phyloP scores from a whole-genome alignment of 169 alveolate species.

The Cyclospora cayetanensis region DNA sequence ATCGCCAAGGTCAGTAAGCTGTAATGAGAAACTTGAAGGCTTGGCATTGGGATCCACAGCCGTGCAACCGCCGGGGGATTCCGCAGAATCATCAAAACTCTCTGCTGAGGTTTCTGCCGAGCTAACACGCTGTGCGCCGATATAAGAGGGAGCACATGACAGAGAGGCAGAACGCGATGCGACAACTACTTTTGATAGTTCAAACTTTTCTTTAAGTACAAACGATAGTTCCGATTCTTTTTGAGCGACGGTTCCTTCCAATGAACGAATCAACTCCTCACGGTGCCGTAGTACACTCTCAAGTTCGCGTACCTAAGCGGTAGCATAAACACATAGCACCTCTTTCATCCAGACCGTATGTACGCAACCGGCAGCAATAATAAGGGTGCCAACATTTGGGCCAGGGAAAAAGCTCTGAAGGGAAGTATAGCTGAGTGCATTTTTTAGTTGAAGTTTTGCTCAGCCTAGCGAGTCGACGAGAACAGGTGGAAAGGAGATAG shows the following conservation, averaged over 20 bases:
- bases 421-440: too few relatives aligned
- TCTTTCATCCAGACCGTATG: too few relatives aligned
- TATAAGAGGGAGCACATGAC: not conserved
- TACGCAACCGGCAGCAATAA: too few relatives aligned
- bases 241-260: slow-evolving; percentile 44
- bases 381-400: too few relatives aligned
- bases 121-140: not conserved
- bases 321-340: not conserved
- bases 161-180: slow-evolving; percentile 21
- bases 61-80: not conserved
- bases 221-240: slow-evolving; percentile 13
- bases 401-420: too few relatives aligned
- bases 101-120: not conserved
- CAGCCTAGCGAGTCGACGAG: too few relatives aligned
- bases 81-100: not conserved
- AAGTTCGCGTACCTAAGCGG: slow-evolving; percentile 7
- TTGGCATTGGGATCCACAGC: not conserved
- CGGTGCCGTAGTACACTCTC: slow-evolving; percentile 21
- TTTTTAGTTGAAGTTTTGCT: too few relatives aligned
- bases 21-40: not conserved
- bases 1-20: too few relatives aligned
- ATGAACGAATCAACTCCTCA: slow-evolving; percentile 41
- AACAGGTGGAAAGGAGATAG: too few relatives aligned
- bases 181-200: not conserved
- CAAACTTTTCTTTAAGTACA: slow-evolving; percentile 32